These are phyloP conservation scores for Ploettnerulaceae sp. DNA, from an alignment of 2,329 filamentous ascomycete species.

Conservation along the genomic window DNA sequence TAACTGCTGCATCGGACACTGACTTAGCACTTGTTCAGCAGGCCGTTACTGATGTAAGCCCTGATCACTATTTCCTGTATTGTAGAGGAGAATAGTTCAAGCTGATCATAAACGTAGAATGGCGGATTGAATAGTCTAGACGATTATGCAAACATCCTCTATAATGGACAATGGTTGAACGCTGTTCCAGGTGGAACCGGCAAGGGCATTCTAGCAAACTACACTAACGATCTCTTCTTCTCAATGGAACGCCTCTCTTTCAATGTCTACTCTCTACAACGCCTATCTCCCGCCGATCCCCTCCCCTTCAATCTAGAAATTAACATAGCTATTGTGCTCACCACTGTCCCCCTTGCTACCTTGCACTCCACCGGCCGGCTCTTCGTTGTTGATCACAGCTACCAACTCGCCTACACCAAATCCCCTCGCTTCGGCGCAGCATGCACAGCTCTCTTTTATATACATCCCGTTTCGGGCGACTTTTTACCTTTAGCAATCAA, in stretches of 20 bases:
- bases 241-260: conserved; percentile 44
- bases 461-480: conserved; percentile 37
- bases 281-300: conserved; percentile 33
- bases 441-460: conserved; percentile 45
- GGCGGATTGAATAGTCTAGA: conserved; percentile 14
- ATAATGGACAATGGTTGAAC: conserved; percentile 38
- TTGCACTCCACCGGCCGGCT: conserved; percentile 38
- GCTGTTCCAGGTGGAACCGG: conserved; percentile 36
- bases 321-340: conserved; percentile 29
- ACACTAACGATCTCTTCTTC: conserved; percentile 43
- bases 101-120: conserved; percentile 4
- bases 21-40: conserved; percentile 3
- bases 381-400: conserved; percentile 41
- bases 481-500: conserved; percentile 46
- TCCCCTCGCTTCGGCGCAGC: conserved; percentile 36
- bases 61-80: not conserved
- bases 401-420: conserved; percentile 32
- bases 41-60: conserved; percentile 9
- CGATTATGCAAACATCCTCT: conserved; percentile 33
- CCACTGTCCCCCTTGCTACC: conserved; percentile 26
- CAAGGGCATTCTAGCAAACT: conserved; percentile 40
- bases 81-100: not conserved
- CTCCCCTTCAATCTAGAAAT: conserved; percentile 39
- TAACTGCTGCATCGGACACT: too few species aligned
- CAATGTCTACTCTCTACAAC: conserved; percentile 38